Conservation (phyloP, 2,329 filamentous ascomycete genomes). For the Trichoderma aggressivum region DNA sequence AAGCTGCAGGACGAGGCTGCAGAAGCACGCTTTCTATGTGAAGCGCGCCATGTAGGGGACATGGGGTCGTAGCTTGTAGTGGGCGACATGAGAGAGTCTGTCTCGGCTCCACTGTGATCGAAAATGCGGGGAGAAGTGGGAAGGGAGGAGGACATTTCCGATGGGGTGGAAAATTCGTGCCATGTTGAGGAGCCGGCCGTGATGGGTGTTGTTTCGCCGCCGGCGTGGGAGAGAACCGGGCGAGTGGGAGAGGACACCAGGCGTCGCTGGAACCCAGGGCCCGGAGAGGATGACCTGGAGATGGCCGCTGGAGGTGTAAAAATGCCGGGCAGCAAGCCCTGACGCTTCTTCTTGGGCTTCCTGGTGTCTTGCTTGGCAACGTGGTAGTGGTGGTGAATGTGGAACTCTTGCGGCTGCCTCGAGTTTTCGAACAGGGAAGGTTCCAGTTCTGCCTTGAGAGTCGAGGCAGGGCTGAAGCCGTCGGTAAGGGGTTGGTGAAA, state of each 20-base stretch:
- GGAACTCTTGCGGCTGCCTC: constrained; percentile 65
- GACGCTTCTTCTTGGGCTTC: constrained; percentile 70
- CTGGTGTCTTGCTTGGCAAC: constrained; percentile 59
- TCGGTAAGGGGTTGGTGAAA: constrained; percentile 67
- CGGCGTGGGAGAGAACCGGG: constrained; percentile 41
- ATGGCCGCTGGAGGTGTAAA: constrained; percentile 53
- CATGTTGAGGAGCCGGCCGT: constrained; percentile 50
- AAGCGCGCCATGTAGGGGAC: constrained; percentile 54
- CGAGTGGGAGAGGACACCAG: constrained; percentile 39
- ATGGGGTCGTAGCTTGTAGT: constrained; percentile 70
- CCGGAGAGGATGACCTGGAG: constrained; percentile 41
- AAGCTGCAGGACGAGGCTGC: constrained; percentile 53
- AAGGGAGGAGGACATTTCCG: constrained; percentile 69
- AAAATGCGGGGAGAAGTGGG: constrained; percentile 84
- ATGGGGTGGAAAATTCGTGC: constrained; percentile 46
- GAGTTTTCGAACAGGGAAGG: constrained; percentile 38
- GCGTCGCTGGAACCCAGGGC: constrained; percentile 36
- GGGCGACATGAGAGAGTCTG: constrained; percentile 78
- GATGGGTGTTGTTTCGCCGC: constrained; percentile 51
- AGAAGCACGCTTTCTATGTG: constrained; percentile 55
- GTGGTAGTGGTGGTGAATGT: constrained; percentile 95
- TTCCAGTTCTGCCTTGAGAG: constrained; percentile 70
- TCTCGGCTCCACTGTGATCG: constrained; percentile 56
- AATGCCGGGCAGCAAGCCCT: constrained; percentile 57
- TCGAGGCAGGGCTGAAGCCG: constrained; percentile 43